A percentile compares a stretch with the other conserved stretches of the same genome.
These are phyloP conservation scores for Calonectria multiphialidica DNA, from an alignment of 2,329 filamentous ascomycete genomes.

Conservation along the genomic window DNA sequence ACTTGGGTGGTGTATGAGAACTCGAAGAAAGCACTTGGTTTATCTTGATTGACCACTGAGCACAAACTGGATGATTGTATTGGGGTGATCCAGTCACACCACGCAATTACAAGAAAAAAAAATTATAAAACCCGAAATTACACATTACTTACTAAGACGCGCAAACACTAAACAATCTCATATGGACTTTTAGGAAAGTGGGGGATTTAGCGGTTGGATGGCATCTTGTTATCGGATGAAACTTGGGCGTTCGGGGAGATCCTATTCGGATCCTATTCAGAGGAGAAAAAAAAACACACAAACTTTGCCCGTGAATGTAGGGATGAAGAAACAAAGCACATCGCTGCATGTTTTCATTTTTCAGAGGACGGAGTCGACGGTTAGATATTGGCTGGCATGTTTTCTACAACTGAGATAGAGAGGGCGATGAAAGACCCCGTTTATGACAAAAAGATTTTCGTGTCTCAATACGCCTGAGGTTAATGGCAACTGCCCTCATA, in stretches of 20 bases:
- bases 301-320: constrained; percentile 11
- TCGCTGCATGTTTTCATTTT: constrained; percentile 32
- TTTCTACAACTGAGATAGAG: constrained; percentile 34
- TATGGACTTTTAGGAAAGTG: constrained; percentile 41
- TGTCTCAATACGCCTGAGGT: not conserved
- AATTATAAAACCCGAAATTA: not conserved
- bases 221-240: constrained; percentile 38
- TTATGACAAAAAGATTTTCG: constrained; percentile 22
- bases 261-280: constrained; percentile 40
- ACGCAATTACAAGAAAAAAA: constrained; percentile 7
- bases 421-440: constrained; percentile 28
- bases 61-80: not conserved
- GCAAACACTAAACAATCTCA: constrained; percentile 11
- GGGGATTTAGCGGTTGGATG: constrained; percentile 43
- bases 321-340: constrained; percentile 14
- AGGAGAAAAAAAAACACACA: constrained; percentile 21
- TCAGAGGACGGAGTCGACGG: constrained; percentile 37
- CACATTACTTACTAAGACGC: constrained; percentile 4
- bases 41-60: constrained; percentile 51
- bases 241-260: constrained; percentile 40
- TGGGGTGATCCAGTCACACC: constrained; percentile 25
- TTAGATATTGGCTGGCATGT: constrained; percentile 40
- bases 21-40: constrained; percentile 77
- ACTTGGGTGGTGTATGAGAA: constrained; percentile 96
- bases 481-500: not conserved